These are phyloP conservation scores for Styphnolobium japonicum DNA, from an alignment of 306 rosid species.

Conservation along the genomic window DNA sequence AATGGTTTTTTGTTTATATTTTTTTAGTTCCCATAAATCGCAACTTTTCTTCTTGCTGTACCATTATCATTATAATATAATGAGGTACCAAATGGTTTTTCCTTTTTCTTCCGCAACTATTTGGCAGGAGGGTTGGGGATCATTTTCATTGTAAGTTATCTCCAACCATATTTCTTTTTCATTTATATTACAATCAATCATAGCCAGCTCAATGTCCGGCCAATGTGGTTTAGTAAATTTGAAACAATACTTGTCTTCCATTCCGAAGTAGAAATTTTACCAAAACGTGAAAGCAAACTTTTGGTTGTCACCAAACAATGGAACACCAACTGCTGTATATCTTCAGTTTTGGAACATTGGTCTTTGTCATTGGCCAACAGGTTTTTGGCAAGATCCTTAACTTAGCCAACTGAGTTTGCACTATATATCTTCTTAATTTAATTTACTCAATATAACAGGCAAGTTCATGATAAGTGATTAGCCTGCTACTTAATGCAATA, in stretches of 20 bases:
- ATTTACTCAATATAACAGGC: not conserved
- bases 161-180: conserved; percentile 1
- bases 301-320: conserved; percentile 29
- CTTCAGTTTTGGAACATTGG: not conserved
- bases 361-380: not conserved
- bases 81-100: not conserved
- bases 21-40: not conserved
- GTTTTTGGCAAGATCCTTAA: not conserved
- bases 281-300: conserved; percentile 32
- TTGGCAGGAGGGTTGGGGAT: conserved; percentile 14
- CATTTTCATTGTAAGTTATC: conserved; percentile 8
- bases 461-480: not conserved
- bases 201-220: not conserved
- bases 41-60: not conserved
- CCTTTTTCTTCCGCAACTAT: not conserved
- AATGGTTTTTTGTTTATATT: not conserved
- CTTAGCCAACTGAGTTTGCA: not conserved
- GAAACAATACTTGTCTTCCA: conserved; percentile 18
- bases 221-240: conserved; percentile 17
- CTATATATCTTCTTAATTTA: not conserved
- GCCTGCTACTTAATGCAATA: not conserved
- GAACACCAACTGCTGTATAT: conserved; percentile 16
- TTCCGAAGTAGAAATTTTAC: conserved; percentile 31
- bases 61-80: not conserved
- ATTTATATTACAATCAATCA: conserved; percentile 21